Evolutionary conservation across 2,329 filamentous ascomycete genomes (phyloP), one percentile per base, ranked within the genome.

Genomic region (Fusarium sp.): DNA sequence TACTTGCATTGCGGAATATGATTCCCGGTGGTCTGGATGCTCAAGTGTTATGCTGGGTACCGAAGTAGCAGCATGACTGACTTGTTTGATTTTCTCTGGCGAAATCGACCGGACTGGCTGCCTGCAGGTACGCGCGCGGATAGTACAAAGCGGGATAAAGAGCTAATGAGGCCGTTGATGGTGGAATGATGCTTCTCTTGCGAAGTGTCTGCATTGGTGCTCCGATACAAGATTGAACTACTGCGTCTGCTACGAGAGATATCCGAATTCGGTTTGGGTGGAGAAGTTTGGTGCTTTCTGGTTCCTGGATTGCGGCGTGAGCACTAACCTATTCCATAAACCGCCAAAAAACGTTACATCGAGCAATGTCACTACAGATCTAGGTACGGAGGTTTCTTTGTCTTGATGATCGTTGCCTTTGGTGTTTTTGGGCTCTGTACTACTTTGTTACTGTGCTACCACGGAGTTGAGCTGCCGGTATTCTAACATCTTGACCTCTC

Each of bases 1-100:
- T 38, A 36, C 32, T 41, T 63, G 22, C 22, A 10, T 63, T 5
- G 38, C 15, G 38, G 38, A 52, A 34, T 52, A 52, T 36, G n/a
- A 15, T 36, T 50, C 36, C 38, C n/a, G 42, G 42, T 52, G 61
- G 50, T 38, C 57, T 60, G 50, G 41, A 60, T 41, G 59, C 24
- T 62, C 50, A 68, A 57, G 48, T 62, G 52, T 45, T 42, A 62
- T 70, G 55, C 61, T 65, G 30, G 47, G 32, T 20, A 28, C 45
- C 57, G 68, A 8, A 20, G 32, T 58, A n/a, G 52, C 24, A 17
- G 28, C 63, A 66, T 69, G 59, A 66, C 66, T 51, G 64, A 67
- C 39, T 63, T 44, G 30, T 76, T 75, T 45, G 52, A 59, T 41
- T 48, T 50, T 60, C 26, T 32, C 32, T 26, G 8, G 39, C 39